These are phyloP conservation scores for Magnusiomyces suaveolens DNA, from an alignment of 1,139 yeast species.

Conservation along the genomic window DNA sequence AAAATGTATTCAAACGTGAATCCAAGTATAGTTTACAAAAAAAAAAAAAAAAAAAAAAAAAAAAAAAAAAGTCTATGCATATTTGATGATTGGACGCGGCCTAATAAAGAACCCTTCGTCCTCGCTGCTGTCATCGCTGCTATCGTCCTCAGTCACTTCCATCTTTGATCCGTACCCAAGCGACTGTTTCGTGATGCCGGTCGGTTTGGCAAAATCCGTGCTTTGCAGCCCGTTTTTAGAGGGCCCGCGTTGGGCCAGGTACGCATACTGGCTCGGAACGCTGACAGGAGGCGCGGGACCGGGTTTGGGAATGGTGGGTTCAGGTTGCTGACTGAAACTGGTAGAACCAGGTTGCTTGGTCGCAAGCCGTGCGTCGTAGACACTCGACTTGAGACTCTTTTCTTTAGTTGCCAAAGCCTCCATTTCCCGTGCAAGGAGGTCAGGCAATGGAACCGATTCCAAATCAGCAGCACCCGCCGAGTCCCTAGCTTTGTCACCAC, in stretches of 20 bases:
- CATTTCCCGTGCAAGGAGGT: not conserved
- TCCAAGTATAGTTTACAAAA: too few species aligned
- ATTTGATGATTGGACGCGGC: too few species aligned
- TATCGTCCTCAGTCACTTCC: not conserved
- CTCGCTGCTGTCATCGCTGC: not conserved
- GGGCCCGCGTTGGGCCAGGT: not conserved
- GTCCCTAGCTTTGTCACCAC: too few species aligned
- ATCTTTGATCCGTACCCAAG: not conserved
- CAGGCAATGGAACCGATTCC: not conserved
- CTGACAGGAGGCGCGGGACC: not conserved
- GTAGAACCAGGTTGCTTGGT: too few species aligned
- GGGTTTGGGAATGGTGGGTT: too few species aligned
- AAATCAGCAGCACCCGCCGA: not conserved
- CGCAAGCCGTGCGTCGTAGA: not conserved
- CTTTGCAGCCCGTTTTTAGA: too few species aligned
- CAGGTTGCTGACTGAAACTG: too few species aligned
- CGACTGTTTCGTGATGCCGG: not conserved
- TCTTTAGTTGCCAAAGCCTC: not conserved
- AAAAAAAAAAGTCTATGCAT: too few species aligned
- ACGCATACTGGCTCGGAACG: not conserved
- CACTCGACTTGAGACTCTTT: not conserved
- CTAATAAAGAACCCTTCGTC: not conserved
- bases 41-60: too few species aligned
- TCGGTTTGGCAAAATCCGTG: too few species aligned
- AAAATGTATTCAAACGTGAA: too few species aligned